Percentiles rank a stretch among this genome's conserved stretches.
Conservation (phyloP, 2,329 filamentous ascomycete genomes). For the Trichoderma endophyticum region DNA sequence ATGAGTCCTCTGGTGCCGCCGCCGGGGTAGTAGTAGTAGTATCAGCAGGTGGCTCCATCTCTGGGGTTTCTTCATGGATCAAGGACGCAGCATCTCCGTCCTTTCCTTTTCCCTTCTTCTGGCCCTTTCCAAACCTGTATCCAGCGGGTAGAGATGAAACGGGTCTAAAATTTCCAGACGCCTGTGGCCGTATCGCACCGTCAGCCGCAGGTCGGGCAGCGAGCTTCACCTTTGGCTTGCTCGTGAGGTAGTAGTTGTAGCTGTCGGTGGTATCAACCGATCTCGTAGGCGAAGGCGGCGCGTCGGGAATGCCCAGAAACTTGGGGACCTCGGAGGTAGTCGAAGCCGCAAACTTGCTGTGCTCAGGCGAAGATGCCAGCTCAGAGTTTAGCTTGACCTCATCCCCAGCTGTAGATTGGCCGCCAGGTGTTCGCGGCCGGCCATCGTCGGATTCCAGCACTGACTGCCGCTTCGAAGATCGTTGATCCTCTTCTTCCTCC, state of each 20-base stretch:
- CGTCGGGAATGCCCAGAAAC: constrained; percentile 47
- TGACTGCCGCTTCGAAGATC: constrained; percentile 57
- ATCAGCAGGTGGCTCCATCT: constrained; percentile 35
- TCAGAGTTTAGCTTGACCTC: constrained; percentile 52
- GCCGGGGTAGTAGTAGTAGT: constrained; percentile 34
- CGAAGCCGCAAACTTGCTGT: constrained; percentile 46
- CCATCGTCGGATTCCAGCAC: constrained; percentile 43
- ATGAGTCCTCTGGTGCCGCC: constrained; percentile 30
- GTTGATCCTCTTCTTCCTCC: constrained; percentile 74
- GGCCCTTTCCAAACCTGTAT: constrained; percentile 65
- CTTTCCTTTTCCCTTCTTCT: constrained; percentile 44
- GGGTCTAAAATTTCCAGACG: constrained; percentile 62
- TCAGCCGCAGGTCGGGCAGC: constrained; percentile 79
- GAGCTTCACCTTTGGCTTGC: constrained; percentile 82
- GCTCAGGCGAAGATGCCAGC: constrained; percentile 49
- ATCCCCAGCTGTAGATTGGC: constrained; percentile 22
- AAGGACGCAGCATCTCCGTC: constrained; percentile 24
- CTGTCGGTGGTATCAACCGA: constrained; percentile 46
- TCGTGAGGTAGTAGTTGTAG: constrained; percentile 48
- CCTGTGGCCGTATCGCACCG: constrained; percentile 58
- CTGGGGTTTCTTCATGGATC: constrained; percentile 36
- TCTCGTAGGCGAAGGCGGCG: constrained; percentile 44
- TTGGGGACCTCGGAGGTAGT: constrained; percentile 49
- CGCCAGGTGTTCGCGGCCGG: constrained; percentile 30
- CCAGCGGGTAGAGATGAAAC: constrained; percentile 77